Evolutionary conservation across 176 grass and related monocot species (phyloP), one percentile per base, ranked within the genome.

Genomic region (Carex pumila): DNA sequence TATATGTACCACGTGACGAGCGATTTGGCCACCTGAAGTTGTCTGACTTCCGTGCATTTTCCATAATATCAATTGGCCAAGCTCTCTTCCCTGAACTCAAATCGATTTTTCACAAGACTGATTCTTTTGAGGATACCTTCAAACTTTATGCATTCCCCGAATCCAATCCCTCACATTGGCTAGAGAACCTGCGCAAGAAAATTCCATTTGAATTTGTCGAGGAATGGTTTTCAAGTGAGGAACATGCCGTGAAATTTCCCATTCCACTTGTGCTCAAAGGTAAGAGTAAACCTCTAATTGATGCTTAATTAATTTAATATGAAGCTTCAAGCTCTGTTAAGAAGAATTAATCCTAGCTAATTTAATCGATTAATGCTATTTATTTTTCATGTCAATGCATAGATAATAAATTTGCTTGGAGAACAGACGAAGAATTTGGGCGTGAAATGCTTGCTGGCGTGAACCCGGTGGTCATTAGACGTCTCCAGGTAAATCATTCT

Each of bases 401-500:
- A 90, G 95, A 87, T 61, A 68, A 88, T 39, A 86, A 90, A 10
- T 85, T 85, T 89, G 93, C 88, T 14, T 98, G 96, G 96, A 98
- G 91, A 73, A 88, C 88, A 30, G 93, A 98, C 7, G 96, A 95
- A 25, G 93, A 98, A 84, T 98, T 98, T 77, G 88, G 88, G 1
- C 77, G 96, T 70, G 93, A 98, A 89, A 95, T 91, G 88, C 89
- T 98, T 41, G 96, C 92, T 34, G 95, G 95, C 6, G 89, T 95
- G 39, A 98, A 98, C 80, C 95, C 95, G 4, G 88, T 98, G 31
- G 61, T 89, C 10, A 98, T 98, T 67, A 88, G 50, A 76, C 91
- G 67, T 17, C 83, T 98, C 68, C 81, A 83, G 92, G 90, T 97
- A 89, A 13, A 85, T 71, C 36, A 37, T 43, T 54, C 7, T 71